phyloP scores from a whole-genome alignment of 495 filamentous ascomycete genomes.

The Penicillium flavigenum region DNA sequence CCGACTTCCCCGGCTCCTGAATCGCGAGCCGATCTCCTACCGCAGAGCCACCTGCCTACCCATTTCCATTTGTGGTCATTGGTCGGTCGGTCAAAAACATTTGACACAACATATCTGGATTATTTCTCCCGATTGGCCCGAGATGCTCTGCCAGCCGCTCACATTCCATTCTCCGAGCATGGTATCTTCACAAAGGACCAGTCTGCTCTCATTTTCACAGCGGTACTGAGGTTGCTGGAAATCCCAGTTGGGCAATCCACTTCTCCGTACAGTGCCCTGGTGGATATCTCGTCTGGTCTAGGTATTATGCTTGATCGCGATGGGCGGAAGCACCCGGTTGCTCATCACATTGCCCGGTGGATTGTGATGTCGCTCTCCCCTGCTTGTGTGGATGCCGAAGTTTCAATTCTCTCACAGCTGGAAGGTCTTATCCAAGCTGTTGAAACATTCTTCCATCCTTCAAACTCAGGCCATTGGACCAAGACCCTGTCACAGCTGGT shows the following conservation, averaged over 20 bases:
- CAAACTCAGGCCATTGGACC: constrained; percentile 92
- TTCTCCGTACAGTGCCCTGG: constrained; percentile 78
- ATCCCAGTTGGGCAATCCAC: constrained; percentile 96
- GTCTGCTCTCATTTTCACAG: constrained; percentile 88
- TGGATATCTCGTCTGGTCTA: constrained; percentile 80
- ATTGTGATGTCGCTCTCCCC: constrained; percentile 93
- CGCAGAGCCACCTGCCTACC: constrained; percentile 81
- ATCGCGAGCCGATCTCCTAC: constrained; percentile 67
- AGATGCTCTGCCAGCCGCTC: constrained; percentile 69
- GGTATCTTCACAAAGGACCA: constrained; percentile 93
- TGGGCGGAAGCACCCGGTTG: constrained; percentile 83
- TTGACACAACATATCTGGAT: constrained; percentile 86
- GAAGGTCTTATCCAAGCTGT: constrained; percentile 94
- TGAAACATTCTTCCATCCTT: constrained; percentile 98
- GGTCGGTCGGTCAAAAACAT: constrained; percentile 81
- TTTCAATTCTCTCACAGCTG: constrained; percentile 78
- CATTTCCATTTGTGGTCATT: constrained; percentile 97
- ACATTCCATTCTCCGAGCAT: constrained; percentile 81
- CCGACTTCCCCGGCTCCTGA: constrained; percentile 78
- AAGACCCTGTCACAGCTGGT: constrained; percentile 85
- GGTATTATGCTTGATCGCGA: constrained; percentile 87
- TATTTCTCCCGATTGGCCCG: constrained; percentile 81
- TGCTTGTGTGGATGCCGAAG: constrained; percentile 69
- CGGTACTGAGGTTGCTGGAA: constrained; percentile 83
- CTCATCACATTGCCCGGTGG: constrained; percentile 93